Conservation (phyloP, 768 basidiomycete genomes). For the Asterophora lycoperdoides region DNA sequence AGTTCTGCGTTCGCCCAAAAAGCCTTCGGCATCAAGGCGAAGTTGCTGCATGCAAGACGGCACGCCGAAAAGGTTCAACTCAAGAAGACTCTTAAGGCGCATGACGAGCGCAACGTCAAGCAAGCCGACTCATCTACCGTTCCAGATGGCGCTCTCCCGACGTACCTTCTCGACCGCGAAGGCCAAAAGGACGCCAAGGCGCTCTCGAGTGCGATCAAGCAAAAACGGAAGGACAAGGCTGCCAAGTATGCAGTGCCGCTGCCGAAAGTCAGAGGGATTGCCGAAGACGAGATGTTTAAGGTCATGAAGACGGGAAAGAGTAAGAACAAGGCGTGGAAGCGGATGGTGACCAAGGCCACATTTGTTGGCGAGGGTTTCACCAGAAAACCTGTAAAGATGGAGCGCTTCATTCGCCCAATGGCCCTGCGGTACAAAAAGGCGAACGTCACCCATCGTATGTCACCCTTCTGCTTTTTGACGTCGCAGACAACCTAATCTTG, state of each 20-base stretch:
- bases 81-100: conserved; percentile 99
- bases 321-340: conserved; percentile 96
- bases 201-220: conserved; percentile 92
- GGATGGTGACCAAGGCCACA: conserved; percentile 99
- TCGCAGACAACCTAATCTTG: not conserved
- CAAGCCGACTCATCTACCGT: conserved; percentile 79
- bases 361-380: conserved; percentile 99
- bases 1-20: conserved; percentile 87
- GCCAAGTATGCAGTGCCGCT: conserved; percentile 96
- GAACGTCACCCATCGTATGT: conserved; percentile 95
- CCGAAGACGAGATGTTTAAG: conserved; percentile 99
- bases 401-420: conserved; percentile 96
- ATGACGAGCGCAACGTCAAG: conserved; percentile 98
- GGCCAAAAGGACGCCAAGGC: conserved; percentile 99
- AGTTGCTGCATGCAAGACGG: conserved; percentile 94
- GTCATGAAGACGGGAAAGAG: conserved; percentile 97
- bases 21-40: conserved; percentile 94
- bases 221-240: conserved; percentile 98
- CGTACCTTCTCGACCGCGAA: conserved; percentile 95
- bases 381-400: conserved; percentile 98
- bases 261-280: conserved; percentile 95
- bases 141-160: conserved; percentile 89
- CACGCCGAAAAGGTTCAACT: conserved; percentile 98
- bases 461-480: not conserved
- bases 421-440: conserved; percentile 97